Evolutionary conservation across 441 rosid species (phyloP).

Genomic region (Gossypium trilobum): DNA sequence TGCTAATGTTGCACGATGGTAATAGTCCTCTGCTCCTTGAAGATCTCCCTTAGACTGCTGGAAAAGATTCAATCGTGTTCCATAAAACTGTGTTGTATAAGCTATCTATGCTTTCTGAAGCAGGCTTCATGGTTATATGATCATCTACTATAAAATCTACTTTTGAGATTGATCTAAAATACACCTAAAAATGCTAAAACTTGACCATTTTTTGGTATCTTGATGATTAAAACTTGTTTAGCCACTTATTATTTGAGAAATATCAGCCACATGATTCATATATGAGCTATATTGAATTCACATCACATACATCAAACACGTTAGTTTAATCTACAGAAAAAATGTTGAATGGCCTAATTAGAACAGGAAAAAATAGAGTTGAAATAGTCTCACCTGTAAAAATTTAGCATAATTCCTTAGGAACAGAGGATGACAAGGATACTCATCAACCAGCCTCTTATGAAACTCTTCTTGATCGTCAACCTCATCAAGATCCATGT

Average conservation of each 20-base stretch:
- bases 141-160: not conserved
- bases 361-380: not conserved
- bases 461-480: slow-evolving; percentile 44
- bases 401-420: slow-evolving; percentile 61
- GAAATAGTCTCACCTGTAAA: slow-evolving; percentile 42
- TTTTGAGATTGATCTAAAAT: not conserved
- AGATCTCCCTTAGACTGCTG: slow-evolving; percentile 62
- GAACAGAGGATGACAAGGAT: slow-evolving; percentile 59
- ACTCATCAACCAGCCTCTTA: slow-evolving; percentile 51
- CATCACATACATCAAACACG: not conserved
- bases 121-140: not conserved
- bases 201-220: not conserved
- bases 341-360: not conserved
- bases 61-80: not conserved
- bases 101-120: not conserved
- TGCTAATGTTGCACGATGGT: slow-evolving; percentile 50
- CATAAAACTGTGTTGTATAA: not conserved
- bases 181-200: not conserved
- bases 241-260: not conserved
- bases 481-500: slow-evolving; percentile 32
- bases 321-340: not conserved
- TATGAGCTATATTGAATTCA: not conserved
- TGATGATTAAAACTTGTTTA: not conserved
- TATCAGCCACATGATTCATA: not conserved
- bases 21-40: slow-evolving; percentile 62